Base-by-base conservation (phyloP, 1,284 basidiomycete genomes). In the Puccinia coronata region DNA sequence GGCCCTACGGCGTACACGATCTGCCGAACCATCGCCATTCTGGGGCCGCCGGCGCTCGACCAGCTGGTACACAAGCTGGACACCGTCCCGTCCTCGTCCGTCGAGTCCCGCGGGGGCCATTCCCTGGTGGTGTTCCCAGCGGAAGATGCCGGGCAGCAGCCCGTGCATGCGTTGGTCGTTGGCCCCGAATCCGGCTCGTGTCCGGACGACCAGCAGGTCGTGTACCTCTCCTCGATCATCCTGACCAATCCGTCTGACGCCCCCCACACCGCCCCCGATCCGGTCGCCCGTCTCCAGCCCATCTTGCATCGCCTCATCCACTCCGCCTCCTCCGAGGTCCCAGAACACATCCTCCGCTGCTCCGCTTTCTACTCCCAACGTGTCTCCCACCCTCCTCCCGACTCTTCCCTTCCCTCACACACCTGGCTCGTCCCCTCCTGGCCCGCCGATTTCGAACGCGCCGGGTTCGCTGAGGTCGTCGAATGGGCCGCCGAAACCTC, bases 131-230 rank as follows among this genome's bases (percentile, higher is more conserved):
- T 76, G n/a, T 63, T 76, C 41, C 73, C 73, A 6, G n/a, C 57
- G 1, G 55, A 41, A 16, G 57, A 47, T 23, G 34, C 9, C 34
- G 9, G 6, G 6, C 39, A 34, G 16, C 23, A 6, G 2, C 73
- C 73, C 11, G 59, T 63, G 8, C 73, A 76, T 49, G 73, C 39
- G n/a, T 63, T 76, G 34, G 23, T 76, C n/a, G 57, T 63, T 28
- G 73, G 73, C 14, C 59, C 73, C 1, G 73, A 76, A 9, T 63
- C 73, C 1, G 59, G 41, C 12, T 63, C 73, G 2, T 76, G 73
- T 76, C 73, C 73, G 2, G 43, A 47, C 23, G 73, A 36, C 43
- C 28, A 76, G 18, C 57, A 51, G 31, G 25, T 76, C 25, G 47
- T 76, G 34, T 76, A 76, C 43, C 73, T 76, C 12, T 49, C 41